Percentiles rank a stretch among this genome's conserved stretches.
Conservation (phyloP, 805 yeast species). For the Pichia paraexigua region DNA sequence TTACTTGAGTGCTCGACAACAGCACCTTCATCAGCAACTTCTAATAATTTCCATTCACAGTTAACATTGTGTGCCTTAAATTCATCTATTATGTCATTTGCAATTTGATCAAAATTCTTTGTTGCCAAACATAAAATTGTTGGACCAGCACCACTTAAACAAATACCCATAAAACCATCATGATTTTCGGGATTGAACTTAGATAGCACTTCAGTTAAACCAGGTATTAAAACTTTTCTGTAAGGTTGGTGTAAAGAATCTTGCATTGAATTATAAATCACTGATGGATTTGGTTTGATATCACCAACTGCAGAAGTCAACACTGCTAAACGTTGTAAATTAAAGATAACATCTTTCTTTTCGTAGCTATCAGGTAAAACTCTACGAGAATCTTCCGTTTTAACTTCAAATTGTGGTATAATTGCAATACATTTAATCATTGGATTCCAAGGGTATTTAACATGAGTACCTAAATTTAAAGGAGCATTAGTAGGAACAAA, state of each 20-base stretch:
- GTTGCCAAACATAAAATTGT: conserved; percentile 93
- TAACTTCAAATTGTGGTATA: conserved; percentile 89
- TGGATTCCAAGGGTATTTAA: conserved; percentile 75
- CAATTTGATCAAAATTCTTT: conserved; percentile 75
- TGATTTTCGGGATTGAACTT: conserved; percentile 75
- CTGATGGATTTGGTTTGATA: conserved; percentile 69
- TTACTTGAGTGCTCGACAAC: conserved; percentile 35
- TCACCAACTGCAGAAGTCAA: conserved; percentile 83
- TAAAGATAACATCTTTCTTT: conserved; percentile 79
- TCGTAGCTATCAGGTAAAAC: conserved; percentile 79
- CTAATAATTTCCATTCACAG: conserved; percentile 79
- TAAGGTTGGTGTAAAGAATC: conserved; percentile 97
- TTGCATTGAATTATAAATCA: conserved; percentile 93
- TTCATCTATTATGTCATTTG: conserved; percentile 60
- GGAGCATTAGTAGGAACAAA: conserved; percentile 79
- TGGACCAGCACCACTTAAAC: conserved; percentile 97
- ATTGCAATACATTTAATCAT: conserved; percentile 83
- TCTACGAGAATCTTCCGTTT: conserved; percentile 85
- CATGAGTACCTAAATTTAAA: conserved; percentile 74
- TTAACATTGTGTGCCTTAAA: conserved; percentile 57
- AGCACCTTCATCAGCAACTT: conserved; percentile 86
- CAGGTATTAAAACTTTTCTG: conserved; percentile 86
- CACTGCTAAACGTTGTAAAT: conserved; percentile 87
- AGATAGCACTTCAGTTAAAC: conserved; percentile 70
- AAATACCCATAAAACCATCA: conserved; percentile 85